Evolutionary conservation across 202 grass and related monocot genomes (phyloP), one percentile per base, ranked within the genome.

Genomic region (Zizania palustris): DNA sequence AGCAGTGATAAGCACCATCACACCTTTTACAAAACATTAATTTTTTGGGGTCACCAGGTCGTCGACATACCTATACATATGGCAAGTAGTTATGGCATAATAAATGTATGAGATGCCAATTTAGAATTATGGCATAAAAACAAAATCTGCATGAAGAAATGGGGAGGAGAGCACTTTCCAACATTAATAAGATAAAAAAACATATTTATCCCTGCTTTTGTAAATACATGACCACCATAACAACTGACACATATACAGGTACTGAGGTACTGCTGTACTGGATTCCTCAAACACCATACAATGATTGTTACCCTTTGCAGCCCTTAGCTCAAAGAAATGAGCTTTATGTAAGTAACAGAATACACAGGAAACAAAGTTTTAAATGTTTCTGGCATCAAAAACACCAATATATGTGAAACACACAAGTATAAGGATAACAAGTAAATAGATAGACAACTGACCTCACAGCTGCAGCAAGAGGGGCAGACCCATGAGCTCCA

Each of bases 1-100:
- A 95, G 78, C 96, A 99, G 72, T 99, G 96, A 76, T 99, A 89
- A 13, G 96, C 92, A 60, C 85, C 87, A 87, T 99, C 92, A 85
- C 96, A 99, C 68, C 96, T 95, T 92, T 95, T 95, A 83, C 96
- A 99, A 63, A 93, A 99, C 89, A 92, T 99, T 53, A 99, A 81
- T 83, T 99, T 99, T 74, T 90, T 95, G n/a, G 96, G 96, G 78
- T 99, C 96, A 74, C 96, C 96, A 80, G 96, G 85, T 56, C 87
- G 87, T 75, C 84, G 78, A 78, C 96, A 99, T 18, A 93, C 89
- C 96, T 99, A 84, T 67, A 82, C 38, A 36, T 58, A 81, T 67
- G 42, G 7, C 50, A 79, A 63, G 18, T 68, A 45, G 8, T 33
- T 75, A 49, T 42, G 5, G 50, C 57, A 61, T 46, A 59, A 74